Base-by-base conservation (phyloP, 2,329 filamentous ascomycete species). In the Chrysosporium keratinophilum region DNA sequence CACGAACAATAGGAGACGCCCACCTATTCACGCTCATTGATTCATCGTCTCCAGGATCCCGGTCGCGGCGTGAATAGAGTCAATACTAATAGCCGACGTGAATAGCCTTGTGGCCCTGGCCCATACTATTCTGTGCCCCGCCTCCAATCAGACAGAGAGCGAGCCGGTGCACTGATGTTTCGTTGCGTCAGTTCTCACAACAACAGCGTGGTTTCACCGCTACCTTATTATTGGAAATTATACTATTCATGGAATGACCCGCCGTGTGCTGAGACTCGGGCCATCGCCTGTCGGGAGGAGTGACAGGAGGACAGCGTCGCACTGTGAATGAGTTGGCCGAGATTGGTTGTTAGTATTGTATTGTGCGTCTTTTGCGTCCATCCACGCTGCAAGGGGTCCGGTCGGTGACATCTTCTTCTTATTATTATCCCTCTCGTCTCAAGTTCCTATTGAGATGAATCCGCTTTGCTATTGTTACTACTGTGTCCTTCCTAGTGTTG, bases 1-100 rank as follows among this genome's bases (percentile, higher is more conserved):
- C 20, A 28, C 50, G 50, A 52, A 52, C 50, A 52, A 52, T 52
- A 52, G 50, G 41, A 49, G 33, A 34, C 47, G 10, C 1, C 9
- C 5, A 2, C 41, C 28, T 37, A 51, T 51, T 44, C 49, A 12
- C 19, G n/a, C 19, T 28, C 34, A 39, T 40, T 15, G 42, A 50
- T 23, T 17, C 42, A n/a, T n/a, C 10, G 42, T 31, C 42, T 12
- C 17, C 23, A 28, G 10, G 7, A 41, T 9, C 10, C 15, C 9
- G 14, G n/a, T 41, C 35, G 12, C 11, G 11, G 12, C 35, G n/a
- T 39, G 35, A 14, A 14, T 23, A 20, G 31, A 31, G 11, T 17
- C 42, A 44, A 44, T 44, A 19, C 23, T 11, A 14, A 45, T 5
- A 31, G 15, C 17, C 4, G 20, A 11, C 5, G n/a, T 23, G 33